Evolutionary conservation across 495 filamentous ascomycete species (phyloP), one percentile per base, ranked within the genome.

Genomic region (Terfezia boudieri): DNA sequence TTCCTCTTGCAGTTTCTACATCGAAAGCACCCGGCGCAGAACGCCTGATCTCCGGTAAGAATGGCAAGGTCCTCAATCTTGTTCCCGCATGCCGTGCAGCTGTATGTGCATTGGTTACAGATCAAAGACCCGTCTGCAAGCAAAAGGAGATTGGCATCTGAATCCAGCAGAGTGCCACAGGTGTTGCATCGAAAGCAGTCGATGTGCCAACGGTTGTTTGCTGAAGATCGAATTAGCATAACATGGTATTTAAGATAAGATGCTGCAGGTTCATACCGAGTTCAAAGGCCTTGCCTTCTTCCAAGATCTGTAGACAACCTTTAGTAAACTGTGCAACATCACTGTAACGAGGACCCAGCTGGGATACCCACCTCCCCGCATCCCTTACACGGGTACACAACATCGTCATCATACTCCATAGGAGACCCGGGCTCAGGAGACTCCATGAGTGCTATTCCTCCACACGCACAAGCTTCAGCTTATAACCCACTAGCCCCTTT

Each of bases 11-110:
- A 99, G 66, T 96, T 99, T 58, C 92, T 76, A 67, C 92, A 99
- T 62, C 86, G 78, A 69, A 99, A 99, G 70, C 92, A 99, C 36
- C 82, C 87, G 22, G 88, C 86, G 68, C 92, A 99, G 63, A 93
- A 99, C n/a, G 92, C 92, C 66, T 99, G 87, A 63, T 99, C 92
- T 53, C 92, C 92, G 0, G 92, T 99, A 48, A 99, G 73, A 66
- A 99, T 99, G 41, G 92, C 92, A 59, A 96, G 72, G 66, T 99
- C 92, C 65, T 99, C 92, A 56, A 99, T 99, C 73, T 99, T 99
- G 66, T 94, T 87, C 36, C 79, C 79, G 67, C 92, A 99, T 48
- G 87, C 88, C 67, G 83, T 94, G 71, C 92, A 99, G 72, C 87
- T 95, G 69, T 99, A 99, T 43, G 92, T 99, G 72, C 92, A 99